Percentiles rank a stretch among this genome's conserved stretches.
phyloP scores from a whole-genome alignment of 371 early-diverging fungal genomes.

The Mucor sp. region DNA sequence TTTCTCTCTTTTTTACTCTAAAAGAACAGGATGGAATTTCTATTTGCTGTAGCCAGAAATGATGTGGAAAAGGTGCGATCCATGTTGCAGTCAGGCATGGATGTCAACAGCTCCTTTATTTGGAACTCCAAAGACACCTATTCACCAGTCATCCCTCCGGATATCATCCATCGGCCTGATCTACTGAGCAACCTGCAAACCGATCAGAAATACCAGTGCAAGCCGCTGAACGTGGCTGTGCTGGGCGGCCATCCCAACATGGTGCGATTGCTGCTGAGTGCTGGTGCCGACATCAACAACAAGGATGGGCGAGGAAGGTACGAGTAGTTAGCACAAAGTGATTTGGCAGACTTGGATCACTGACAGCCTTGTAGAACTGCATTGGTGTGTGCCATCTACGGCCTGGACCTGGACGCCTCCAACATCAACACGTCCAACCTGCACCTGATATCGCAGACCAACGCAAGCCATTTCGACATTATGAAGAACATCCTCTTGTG shows the following conservation, averaged over 20 bases:
- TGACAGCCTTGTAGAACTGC: slow-evolving; percentile 44
- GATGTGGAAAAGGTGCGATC: slow-evolving; percentile 49
- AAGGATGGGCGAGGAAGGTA: slow-evolving; percentile 76
- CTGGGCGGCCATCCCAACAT: slow-evolving; percentile 66
- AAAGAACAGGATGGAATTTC: slow-evolving; percentile 46
- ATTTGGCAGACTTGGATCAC: not conserved
- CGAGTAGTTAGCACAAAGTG: slow-evolving; percentile 31
- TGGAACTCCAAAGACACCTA: slow-evolving; percentile 54
- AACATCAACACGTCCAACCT: slow-evolving; percentile 63
- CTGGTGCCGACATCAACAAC: slow-evolving; percentile 65
- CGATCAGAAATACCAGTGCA: slow-evolving; percentile 53
- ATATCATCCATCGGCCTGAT: slow-evolving; percentile 32
- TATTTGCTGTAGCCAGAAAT: slow-evolving; percentile 53
- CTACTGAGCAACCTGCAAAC: slow-evolving; percentile 31
- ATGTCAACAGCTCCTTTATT: slow-evolving; percentile 53
- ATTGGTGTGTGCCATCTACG: slow-evolving; percentile 59
- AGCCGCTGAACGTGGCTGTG: slow-evolving; percentile 72
- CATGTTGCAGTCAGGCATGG: slow-evolving; percentile 48
- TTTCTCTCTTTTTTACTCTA: not conserved
- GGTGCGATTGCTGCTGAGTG: slow-evolving; percentile 57
- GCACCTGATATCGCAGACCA: slow-evolving; percentile 60
- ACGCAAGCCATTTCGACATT: slow-evolving; percentile 57
- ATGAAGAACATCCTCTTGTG: slow-evolving; percentile 59
- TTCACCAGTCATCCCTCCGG: slow-evolving; percentile 46
- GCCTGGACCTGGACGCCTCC: slow-evolving; percentile 54